Evolutionary conservation across 768 basidiomycete species (phyloP).

Genomic region (button mushroom (Agaricus bisporus)): DNA sequence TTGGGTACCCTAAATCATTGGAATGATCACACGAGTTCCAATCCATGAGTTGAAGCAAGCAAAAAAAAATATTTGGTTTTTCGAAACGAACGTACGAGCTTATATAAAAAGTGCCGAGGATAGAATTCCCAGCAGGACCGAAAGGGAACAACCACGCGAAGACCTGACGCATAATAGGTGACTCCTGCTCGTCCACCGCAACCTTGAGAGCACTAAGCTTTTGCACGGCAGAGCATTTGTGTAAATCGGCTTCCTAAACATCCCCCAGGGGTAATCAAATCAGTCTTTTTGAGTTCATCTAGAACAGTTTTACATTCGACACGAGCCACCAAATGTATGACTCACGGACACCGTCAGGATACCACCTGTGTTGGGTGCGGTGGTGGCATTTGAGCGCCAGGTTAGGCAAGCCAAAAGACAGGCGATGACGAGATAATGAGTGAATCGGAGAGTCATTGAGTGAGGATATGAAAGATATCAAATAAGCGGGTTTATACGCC

Average conservation of each 20-base stretch:
- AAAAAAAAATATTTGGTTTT: not conserved
- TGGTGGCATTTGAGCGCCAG: conserved; percentile 2
- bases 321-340: not conserved
- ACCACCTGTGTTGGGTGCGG: conserved; percentile 7
- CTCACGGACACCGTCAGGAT: conserved; percentile 20
- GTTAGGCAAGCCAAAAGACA: conserved; percentile 35
- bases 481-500: not conserved
- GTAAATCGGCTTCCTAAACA: conserved; percentile 10
- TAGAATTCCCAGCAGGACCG: conserved; percentile 83
- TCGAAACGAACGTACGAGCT: conserved; percentile 66
- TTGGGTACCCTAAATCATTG: conserved; percentile 81
- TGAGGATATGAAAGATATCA: no score
- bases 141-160: conserved; percentile 86
- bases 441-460: conserved; percentile 22
- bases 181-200: conserved; percentile 55
- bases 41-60: no score
- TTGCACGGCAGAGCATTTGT: conserved; percentile 22
- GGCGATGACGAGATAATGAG: conserved; percentile 26
- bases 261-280: not conserved
- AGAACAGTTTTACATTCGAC: not conserved
- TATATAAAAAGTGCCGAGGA: conserved; percentile 93
- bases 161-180: conserved; percentile 71
- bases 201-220: conserved; percentile 54
- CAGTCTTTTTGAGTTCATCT: not conserved
- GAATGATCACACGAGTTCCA: no score